Evolutionary conservation across 2,329 filamentous ascomycete species (phyloP).

Genomic region (Coniella lustricola): DNA sequence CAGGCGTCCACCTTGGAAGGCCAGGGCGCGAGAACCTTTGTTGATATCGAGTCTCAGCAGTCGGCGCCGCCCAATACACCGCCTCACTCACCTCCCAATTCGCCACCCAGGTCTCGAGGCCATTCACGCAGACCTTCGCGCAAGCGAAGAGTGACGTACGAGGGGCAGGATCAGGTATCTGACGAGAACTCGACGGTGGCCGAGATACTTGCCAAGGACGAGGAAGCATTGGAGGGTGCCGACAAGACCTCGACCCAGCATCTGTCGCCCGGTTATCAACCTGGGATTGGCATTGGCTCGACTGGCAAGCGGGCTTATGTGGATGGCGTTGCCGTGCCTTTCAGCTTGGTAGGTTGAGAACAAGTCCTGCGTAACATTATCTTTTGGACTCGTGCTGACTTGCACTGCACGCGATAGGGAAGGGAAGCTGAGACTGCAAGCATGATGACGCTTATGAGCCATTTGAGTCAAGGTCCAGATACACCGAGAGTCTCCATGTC

Average conservation of each 20-base stretch:
- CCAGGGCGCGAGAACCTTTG: slow-evolving; percentile 34
- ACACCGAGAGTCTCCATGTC: slow-evolving; percentile 22
- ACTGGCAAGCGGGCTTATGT: slow-evolving; percentile 59
- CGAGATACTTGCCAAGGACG: slow-evolving; percentile 35
- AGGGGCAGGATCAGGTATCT: slow-evolving; percentile 34
- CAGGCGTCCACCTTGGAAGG: slow-evolving; percentile 34
- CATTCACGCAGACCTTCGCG: slow-evolving; percentile 39
- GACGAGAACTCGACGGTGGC: slow-evolving; percentile 35
- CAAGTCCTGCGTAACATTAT: no score
- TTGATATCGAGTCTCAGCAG: slow-evolving; percentile 34
- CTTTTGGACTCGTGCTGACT: neutral
- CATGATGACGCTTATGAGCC: slow-evolving; percentile 58
- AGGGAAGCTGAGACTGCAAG: slow-evolving; percentile 60
- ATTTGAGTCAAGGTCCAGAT: slow-evolving; percentile 22
- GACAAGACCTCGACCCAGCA: slow-evolving; percentile 25
- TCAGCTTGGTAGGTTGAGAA: slow-evolving; percentile 41
- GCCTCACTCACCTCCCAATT: slow-evolving; percentile 19
- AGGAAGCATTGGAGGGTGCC: slow-evolving; percentile 30
- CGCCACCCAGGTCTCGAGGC: slow-evolving; percentile 24
- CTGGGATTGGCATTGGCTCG: slow-evolving; percentile 37
- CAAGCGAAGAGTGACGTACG: slow-evolving; percentile 41
- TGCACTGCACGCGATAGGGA: slow-evolving; percentile 22
- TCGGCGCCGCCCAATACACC: slow-evolving; percentile 18
- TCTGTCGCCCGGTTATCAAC: slow-evolving; percentile 32
- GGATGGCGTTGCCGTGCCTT: slow-evolving; percentile 65